Conservation (phyloP, 345 rosid genomes). For the Salix brachista region DNA sequence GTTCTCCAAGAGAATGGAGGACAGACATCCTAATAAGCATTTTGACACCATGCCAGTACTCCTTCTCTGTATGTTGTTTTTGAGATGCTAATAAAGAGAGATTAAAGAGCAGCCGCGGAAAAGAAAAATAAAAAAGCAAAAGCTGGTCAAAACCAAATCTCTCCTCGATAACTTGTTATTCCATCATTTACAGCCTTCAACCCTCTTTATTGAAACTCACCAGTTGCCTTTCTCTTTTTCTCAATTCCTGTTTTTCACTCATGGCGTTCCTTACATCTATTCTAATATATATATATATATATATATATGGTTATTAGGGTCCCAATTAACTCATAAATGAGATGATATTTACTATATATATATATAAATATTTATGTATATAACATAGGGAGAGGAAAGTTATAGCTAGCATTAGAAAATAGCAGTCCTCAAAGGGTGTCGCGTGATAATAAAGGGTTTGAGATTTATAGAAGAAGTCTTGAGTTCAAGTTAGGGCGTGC, state of each 20-base stretch:
- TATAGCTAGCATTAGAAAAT: too few species aligned
- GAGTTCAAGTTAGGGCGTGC: too few species aligned
- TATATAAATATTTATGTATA: too few species aligned
- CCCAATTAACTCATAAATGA: too few species aligned
- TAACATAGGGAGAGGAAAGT: too few species aligned
- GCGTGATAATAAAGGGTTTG: too few species aligned
- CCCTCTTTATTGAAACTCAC: conserved; percentile 52
- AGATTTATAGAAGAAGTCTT: accelerated
- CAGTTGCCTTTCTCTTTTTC: conserved; percentile 37
- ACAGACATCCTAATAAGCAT: conserved; percentile 11
- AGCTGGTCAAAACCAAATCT: conserved; percentile 54
- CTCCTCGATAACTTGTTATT: conserved; percentile 42
- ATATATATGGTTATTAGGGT: too few species aligned
- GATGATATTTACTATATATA: too few species aligned
- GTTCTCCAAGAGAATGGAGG: conserved; percentile 57
- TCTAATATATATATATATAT: too few species aligned
- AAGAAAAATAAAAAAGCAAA: conserved; percentile 24
- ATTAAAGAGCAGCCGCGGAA: conserved; percentile 31
- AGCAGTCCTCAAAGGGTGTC: too few species aligned
- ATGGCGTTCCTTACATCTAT: not conserved
- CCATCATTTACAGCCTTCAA: conserved; percentile 33
- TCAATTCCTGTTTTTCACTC: conserved; percentile 11
- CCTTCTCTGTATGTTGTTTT: not conserved
- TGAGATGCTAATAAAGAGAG: not conserved
- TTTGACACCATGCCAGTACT: not conserved